phyloP scores from a whole-genome alignment of 208 protist species.

The Acanthamoeba triangularis region DNA sequence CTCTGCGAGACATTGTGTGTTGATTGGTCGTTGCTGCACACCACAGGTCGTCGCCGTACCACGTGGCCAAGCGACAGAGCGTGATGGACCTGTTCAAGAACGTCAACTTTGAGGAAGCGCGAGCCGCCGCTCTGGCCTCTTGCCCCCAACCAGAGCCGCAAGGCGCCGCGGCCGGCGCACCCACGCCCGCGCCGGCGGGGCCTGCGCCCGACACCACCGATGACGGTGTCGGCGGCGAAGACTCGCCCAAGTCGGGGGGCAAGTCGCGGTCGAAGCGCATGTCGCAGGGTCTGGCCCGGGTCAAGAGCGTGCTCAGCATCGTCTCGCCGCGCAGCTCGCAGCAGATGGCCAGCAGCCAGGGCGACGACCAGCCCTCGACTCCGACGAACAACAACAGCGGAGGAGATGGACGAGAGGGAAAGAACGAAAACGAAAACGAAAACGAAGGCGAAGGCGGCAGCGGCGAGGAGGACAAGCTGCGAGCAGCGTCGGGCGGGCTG shows the following conservation, averaged over 20 bases:
- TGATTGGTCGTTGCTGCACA: neutral
- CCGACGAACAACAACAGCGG: neutral
- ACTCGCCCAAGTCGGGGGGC: neutral
- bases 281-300: conserved; percentile 1
- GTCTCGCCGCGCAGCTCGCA: conserved; percentile 7
- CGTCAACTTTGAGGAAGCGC: conserved; percentile 32
- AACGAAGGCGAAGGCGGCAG: neutral
- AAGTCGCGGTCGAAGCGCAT: neutral
- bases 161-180: neutral
- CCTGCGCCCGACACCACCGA: neutral
- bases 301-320: conserved; percentile 24
- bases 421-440: neutral
- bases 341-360: neutral
- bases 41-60: conserved; percentile 13
- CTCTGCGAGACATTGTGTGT: too few species aligned
- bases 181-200: neutral
- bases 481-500: neutral
- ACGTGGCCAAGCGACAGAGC: conserved; percentile 51
- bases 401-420: neutral
- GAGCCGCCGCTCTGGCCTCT: neutral
- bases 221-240: neutral
- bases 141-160: neutral
- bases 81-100: conserved; percentile 31
- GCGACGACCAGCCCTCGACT: neutral
- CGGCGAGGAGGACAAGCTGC: neutral